These are phyloP conservation scores for Acorus calamus DNA, from an alignment of 106 monocot species.

Conservation along the genomic window DNA sequence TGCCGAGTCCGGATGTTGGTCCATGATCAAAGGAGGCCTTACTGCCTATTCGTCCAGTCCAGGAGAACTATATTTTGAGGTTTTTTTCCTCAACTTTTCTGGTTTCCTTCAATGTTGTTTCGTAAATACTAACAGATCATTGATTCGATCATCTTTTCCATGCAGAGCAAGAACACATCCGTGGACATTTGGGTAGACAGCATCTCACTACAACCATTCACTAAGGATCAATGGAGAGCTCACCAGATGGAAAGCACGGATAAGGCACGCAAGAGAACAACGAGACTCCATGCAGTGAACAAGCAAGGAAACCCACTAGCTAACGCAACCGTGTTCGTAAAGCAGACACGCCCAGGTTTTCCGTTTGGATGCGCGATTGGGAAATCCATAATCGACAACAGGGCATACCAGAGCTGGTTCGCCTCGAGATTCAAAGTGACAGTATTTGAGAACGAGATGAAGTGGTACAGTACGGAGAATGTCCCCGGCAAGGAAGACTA, in stretches of 20 bases:
- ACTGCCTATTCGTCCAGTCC: slow-evolving; percentile 32
- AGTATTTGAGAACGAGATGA: slow-evolving; percentile 89
- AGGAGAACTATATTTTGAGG: slow-evolving; percentile 61
- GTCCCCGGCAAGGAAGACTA: slow-evolving; percentile 42
- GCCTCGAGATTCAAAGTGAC: slow-evolving; percentile 63
- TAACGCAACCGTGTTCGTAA: slow-evolving; percentile 3
- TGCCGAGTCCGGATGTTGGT: slow-evolving; percentile 63
- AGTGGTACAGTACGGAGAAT: slow-evolving; percentile 69
- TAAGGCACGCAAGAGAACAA: slow-evolving; percentile 32
- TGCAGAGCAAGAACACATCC: slow-evolving; percentile 32
- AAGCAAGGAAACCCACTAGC: slow-evolving; percentile 20
- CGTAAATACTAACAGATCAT: background rate
- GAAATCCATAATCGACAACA: slow-evolving; percentile 33
- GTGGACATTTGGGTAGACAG: slow-evolving; percentile 71
- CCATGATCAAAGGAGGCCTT: slow-evolving; percentile 85
- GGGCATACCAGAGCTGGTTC: slow-evolving; percentile 62
- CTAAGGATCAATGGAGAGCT: slow-evolving; percentile 52
- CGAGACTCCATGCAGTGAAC: slow-evolving; percentile 36
- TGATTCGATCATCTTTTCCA: background rate
- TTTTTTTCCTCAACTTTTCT: background rate
- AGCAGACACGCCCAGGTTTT: slow-evolving; percentile 15
- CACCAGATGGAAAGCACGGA: slow-evolving; percentile 40
- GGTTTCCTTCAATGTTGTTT: background rate
- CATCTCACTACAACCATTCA: slow-evolving; percentile 81
- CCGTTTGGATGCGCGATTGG: slow-evolving; percentile 49